Conservation (phyloP, 1,284 basidiomycete genomes). For the Chondrostereum purpureum region DNA sequence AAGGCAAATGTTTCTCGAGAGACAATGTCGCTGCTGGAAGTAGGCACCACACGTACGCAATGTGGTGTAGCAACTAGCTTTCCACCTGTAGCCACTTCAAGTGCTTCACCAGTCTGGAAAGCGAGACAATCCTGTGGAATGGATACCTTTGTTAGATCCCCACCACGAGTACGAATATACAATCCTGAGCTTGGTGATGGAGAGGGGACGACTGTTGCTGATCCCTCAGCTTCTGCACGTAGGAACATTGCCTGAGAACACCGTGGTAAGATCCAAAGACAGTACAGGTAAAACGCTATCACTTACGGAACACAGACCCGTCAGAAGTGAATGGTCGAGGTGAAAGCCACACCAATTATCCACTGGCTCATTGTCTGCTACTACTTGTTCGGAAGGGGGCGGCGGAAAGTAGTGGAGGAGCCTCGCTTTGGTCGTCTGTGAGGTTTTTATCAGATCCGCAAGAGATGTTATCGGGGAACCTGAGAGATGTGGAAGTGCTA, state of each 20-base stretch:
- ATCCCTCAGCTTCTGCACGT: constrained; percentile 27
- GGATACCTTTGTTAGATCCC: constrained; percentile 68
- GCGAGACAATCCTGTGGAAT: constrained; percentile 81
- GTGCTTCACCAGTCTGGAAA: constrained; percentile 91
- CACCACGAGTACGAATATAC: constrained; percentile 82
- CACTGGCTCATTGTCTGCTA: constrained; percentile 50
- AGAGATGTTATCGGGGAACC: constrained; percentile 56
- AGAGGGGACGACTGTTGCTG: constrained; percentile 48
- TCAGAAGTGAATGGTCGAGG: constrained; percentile 81
- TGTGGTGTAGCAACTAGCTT: constrained; percentile 83
- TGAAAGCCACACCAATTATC: constrained; percentile 84
- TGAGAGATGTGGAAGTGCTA: constrained; percentile 57
- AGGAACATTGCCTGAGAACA: constrained; percentile 77
- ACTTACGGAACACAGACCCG: constrained; percentile 79
- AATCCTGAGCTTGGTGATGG: constrained; percentile 76
- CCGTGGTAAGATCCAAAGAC: constrained; percentile 31
- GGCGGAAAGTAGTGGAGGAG: constrained; percentile 89
- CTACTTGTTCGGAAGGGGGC: constrained; percentile 39
- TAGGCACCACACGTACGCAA: constrained; percentile 70
- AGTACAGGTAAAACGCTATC: constrained; percentile 14
- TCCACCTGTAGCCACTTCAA: constrained; percentile 77
- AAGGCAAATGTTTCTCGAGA: constrained; percentile 85
- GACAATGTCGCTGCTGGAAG: constrained; percentile 38
- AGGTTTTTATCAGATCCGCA: constrained; percentile 52
- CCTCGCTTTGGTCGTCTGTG: constrained; percentile 76